These are phyloP conservation scores for Colletotrichum lentis DNA, from an alignment of 2,329 filamentous ascomycete genomes.

Conservation along the genomic window DNA sequence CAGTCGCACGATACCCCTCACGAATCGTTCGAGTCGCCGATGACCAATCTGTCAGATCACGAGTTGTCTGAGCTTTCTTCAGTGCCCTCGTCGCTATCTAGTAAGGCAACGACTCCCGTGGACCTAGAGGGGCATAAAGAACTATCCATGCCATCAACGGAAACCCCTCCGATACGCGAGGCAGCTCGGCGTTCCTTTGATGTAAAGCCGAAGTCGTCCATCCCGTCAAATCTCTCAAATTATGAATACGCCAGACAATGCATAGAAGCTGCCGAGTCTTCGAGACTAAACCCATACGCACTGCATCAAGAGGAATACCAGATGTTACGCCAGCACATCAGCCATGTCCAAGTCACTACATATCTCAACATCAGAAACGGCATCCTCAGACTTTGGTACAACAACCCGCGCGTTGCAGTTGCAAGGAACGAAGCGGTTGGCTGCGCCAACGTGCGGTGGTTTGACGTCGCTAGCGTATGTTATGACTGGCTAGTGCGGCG, in stretches of 20 bases:
- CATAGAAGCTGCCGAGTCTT: conserved; percentile 87
- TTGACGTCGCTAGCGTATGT: conserved; percentile 85
- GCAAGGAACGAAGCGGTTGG: conserved; percentile 86
- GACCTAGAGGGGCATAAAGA: conserved; percentile 49
- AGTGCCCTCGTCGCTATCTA: conserved; percentile 62
- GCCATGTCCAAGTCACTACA: conserved; percentile 86
- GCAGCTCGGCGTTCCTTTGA: conserved; percentile 57
- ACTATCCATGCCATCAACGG: conserved; percentile 39
- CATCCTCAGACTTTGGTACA: conserved; percentile 87
- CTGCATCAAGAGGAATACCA: conserved; percentile 85
- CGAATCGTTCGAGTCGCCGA: conserved; percentile 62
- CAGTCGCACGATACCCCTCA: conserved; percentile 38
- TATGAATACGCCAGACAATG: conserved; percentile 91
- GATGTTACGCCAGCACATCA: conserved; percentile 82
- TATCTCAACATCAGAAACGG: conserved; percentile 97
- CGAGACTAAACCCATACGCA: conserved; percentile 86
- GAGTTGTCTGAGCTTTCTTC: conserved; percentile 66
- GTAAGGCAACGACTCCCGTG: conserved; percentile 70
- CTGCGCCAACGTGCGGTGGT: conserved; percentile 88
- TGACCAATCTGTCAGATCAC: conserved; percentile 61
- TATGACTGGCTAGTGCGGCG: conserved; percentile 91
- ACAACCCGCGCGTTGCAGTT: conserved; percentile 84
- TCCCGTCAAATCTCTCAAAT: conserved; percentile 76
- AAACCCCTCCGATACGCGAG: conserved; percentile 37
- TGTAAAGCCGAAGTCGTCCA: conserved; percentile 80